Percentiles rank a stretch among this genome's conserved stretches.
Conservation (phyloP, 108 stramenopile genomes). For the Skeletonema marinoi region DNA sequence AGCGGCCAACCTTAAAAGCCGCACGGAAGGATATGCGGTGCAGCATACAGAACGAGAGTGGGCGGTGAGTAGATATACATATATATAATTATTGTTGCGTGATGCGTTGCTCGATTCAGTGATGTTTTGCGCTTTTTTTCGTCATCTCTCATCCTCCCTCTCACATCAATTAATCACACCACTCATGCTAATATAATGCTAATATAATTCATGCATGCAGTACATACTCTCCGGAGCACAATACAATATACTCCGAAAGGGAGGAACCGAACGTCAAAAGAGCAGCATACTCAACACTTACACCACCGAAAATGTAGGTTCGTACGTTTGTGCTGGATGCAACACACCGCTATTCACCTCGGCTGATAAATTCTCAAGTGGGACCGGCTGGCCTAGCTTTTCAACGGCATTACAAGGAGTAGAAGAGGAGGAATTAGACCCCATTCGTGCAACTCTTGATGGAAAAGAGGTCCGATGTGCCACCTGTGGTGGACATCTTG, state of each 20-base stretch:
- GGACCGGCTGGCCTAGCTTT: slow-evolving; percentile 69
- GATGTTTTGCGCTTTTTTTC: too few species aligned
- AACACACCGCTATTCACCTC: slow-evolving; percentile 52
- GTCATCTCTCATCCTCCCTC: too few species aligned
- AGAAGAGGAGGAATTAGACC: slow-evolving; percentile 43
- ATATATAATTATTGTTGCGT: too few species aligned
- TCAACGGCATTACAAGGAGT: slow-evolving; percentile 35
- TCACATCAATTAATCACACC: too few species aligned
- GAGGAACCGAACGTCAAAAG: slow-evolving; percentile 31
- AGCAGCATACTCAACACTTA: slow-evolving; percentile 15
- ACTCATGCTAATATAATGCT: too few species aligned
- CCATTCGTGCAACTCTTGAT: slow-evolving; percentile 22
- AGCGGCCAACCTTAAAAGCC: background rate
- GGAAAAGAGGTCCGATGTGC: slow-evolving; percentile 53
- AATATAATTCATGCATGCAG: background rate
- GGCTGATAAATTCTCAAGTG: slow-evolving; percentile 51
- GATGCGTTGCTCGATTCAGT: too few species aligned
- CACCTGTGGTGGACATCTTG: slow-evolving; percentile 62
- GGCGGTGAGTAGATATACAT: background rate
- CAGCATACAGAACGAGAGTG: slow-evolving; percentile 14
- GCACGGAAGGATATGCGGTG: slow-evolving; percentile 16
- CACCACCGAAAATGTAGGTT: slow-evolving; percentile 19
- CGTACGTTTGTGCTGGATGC: slow-evolving; percentile 55
- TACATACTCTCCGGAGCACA: slow-evolving; percentile 13
- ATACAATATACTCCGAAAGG: slow-evolving; percentile 35